phyloP scores from a whole-genome alignment of 495 filamentous ascomycete genomes.

The Staphylotrichum longicolle region DNA sequence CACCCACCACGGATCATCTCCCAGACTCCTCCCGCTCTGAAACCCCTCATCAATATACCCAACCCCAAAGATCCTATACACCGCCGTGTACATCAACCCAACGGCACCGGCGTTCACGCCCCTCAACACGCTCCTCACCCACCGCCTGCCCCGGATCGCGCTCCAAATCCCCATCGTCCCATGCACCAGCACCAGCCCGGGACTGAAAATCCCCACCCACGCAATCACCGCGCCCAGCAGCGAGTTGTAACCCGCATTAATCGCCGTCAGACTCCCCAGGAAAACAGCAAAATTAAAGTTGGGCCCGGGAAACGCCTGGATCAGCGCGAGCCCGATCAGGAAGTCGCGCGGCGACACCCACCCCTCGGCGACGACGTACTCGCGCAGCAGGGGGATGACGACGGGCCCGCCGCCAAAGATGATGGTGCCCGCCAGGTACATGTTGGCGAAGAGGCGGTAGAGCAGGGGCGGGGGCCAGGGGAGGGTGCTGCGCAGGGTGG shows the following conservation, averaged over 20 bases:
- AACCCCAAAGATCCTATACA: conserved; percentile 80
- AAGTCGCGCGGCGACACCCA: conserved; percentile 81
- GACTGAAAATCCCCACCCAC: conserved; percentile 68
- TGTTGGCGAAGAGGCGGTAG: conserved; percentile 70
- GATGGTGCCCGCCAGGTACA: conserved; percentile 85
- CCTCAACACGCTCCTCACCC: conserved; percentile 57
- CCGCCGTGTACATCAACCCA: conserved; percentile 77
- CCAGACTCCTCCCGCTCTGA: conserved; percentile 56
- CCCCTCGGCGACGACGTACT: conserved; percentile 75
- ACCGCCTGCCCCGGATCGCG: conserved; percentile 51
- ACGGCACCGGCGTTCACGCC: conserved; percentile 77
- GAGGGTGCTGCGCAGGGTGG: conserved; percentile 55
- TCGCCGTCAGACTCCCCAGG: conserved; percentile 61
- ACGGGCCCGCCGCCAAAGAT: conserved; percentile 87
- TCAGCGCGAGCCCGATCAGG: conserved; percentile 76
- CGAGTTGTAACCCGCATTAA: conserved; percentile 31
- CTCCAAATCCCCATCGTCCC: conserved; percentile 72
- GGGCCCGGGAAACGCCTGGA: conserved; percentile 79
- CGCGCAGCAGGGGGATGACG: conserved; percentile 75
- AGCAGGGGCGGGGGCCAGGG: conserved; percentile 38
- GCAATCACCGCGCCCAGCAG: conserved; percentile 57
- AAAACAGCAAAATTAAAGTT: conserved; percentile 90
- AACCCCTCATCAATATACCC: conserved; percentile 62
- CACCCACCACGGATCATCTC: conserved; percentile 72
- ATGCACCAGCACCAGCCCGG: conserved; percentile 63